A percentile compares a stretch with the other conserved stretches of the same genome.
Conservation (phyloP, 164 flowering plant species). For the Annona squamosa region DNA sequence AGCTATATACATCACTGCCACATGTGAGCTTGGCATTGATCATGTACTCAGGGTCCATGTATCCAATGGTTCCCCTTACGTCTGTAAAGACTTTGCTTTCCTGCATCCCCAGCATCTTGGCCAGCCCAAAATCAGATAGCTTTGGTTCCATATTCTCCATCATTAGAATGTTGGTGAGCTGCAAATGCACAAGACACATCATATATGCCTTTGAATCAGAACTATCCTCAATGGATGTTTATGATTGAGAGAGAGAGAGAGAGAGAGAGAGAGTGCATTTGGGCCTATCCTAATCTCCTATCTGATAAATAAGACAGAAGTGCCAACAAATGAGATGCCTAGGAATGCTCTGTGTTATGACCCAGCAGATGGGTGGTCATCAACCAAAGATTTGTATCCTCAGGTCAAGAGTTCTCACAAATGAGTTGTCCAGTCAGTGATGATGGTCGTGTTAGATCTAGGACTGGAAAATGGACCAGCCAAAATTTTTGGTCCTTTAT, state of each 20-base stretch:
- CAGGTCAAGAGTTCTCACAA: neutral
- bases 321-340: neutral
- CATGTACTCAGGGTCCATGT: constrained; percentile 84
- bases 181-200: neutral
- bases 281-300: no score
- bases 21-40: constrained; percentile 66
- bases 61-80: constrained; percentile 71
- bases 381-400: neutral
- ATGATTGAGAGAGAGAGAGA: no score
- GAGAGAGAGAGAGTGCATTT: no score
- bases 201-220: neutral
- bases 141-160: constrained; percentile 54
- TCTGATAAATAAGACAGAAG: no score
- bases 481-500: neutral
- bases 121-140: constrained; percentile 79
- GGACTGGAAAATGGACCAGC: neutral
- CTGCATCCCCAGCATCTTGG: constrained; percentile 63
- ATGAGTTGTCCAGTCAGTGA: neutral
- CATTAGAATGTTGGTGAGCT: constrained; percentile 75
- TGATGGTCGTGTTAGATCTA: neutral
- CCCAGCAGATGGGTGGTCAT: neutral
- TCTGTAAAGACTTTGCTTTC: constrained; percentile 72
- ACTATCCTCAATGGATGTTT: neutral
- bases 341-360: neutral
- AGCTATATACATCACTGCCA: constrained; percentile 69